A percentile compares a stretch with the other conserved stretches of the same genome.
phyloP scores from a whole-genome alignment of 2,329 filamentous ascomycete genomes.

The Leptographium flavum region DNA sequence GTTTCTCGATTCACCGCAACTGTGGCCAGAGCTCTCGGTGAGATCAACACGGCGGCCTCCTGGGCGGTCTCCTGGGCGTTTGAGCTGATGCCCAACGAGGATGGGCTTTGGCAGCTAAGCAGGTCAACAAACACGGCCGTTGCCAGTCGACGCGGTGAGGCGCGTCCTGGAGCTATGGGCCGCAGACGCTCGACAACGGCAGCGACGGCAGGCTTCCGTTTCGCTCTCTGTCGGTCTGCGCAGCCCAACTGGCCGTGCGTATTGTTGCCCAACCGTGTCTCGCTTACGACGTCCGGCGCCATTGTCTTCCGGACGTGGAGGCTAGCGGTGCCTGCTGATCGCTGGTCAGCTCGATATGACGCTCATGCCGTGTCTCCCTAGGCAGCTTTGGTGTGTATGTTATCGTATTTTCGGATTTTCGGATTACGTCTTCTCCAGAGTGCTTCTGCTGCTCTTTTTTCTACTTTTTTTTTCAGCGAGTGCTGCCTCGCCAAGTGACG shows the following conservation, averaged over 20 bases:
- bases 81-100: too few relatives aligned
- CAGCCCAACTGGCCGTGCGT: neutral
- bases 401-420: neutral
- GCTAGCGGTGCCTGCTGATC: neutral
- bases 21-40: too few relatives aligned
- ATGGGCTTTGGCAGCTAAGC: too few relatives aligned
- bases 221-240: neutral
- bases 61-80: too few relatives aligned
- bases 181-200: neutral
- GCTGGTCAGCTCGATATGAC: neutral
- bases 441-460: neutral
- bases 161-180: too few relatives aligned
- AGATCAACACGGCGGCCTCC: neutral
- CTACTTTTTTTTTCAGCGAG: neutral
- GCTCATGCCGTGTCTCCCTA: neutral
- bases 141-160: too few relatives aligned
- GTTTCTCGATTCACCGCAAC: neutral
- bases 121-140: too few relatives aligned
- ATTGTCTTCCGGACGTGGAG: neutral
- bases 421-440: too few relatives aligned
- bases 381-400: neutral
- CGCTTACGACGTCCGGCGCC: neutral
- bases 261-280: neutral
- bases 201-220: neutral
- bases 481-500: too few relatives aligned